Base-by-base conservation (phyloP, 148 eudicot species). In the Rhododendron williamsianum region DNA sequence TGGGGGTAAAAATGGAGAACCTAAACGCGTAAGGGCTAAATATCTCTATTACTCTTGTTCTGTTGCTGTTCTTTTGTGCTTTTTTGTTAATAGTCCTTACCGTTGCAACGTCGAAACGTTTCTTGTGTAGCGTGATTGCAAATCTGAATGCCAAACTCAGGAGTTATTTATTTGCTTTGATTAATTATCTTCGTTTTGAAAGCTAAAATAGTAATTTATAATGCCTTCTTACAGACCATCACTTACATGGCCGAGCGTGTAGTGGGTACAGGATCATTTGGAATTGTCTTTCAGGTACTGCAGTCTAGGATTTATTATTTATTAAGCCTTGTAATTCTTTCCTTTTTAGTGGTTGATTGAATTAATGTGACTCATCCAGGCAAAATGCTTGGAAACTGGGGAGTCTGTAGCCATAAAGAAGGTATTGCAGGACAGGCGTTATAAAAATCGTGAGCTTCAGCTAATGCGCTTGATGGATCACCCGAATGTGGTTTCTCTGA, bases 161-260 rank as follows among this genome's bases (percentile, higher is more conserved):
- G 63, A 81, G 9, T 67, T 21, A 38, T 6, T 15, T n/a, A 46
- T 35, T 21, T 69, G 15, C 3, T 30, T 38, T 21, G 43, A 45
- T 6, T 35, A 27, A 41, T 41, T 58, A n/a, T 25, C 80, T 0
- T 13, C 9, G 27, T 9, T 41, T 27, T 36, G 76, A 78, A 78
- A 58, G 16, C 85, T 43, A 27, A 58, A 21, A 41, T 48, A 45
- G 38, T 74, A 3, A 15, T 52, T 83, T 51, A 63, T 83, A 63
- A 74, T 86, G 81, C 38, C 30, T 45, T 84, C 85, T 49, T 67
- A 82, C 93, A 94, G 98, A 94, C 98, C 45, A 91, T 93, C 71
- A 93, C 93, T 89, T 94, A 92, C 87, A 94, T 93, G 98, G 98
- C 98, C 45, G 98, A 94, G 86, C 93, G 96, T 60, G 95, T 94